Evolutionary conservation across 805 yeast species (phyloP), one percentile per base, ranked within the genome.

Genomic region (Wickerhamiella musiphila): DNA sequence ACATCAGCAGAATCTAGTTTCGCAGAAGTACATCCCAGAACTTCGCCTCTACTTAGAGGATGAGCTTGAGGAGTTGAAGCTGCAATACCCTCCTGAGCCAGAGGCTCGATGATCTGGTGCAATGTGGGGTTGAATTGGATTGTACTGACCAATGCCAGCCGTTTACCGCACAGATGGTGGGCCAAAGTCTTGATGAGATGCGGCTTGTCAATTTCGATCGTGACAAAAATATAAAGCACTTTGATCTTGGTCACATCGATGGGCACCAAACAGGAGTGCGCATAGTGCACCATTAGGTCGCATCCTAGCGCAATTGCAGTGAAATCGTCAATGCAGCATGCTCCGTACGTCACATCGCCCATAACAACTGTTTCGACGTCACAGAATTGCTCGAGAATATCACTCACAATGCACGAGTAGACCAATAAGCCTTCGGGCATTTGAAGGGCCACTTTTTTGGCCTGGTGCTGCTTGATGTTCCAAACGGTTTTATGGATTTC

Each of bases 341-440:
- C 98, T 26, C 98, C 98, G 48, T 90, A 90, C 0, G 95, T 81
- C 0, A 90, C 98, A 53, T 90, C 98, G 2, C 98, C 98, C 98
- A 90, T 90, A 2, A 86, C 90, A 1, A 90, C 61, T 0, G 84
- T 78, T 48, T 84, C 94, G 33, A 77, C 82, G 2, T 59, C 55
- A 51, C 95, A 84, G 45, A 90, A 86, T 53, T 84, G 94, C 48
- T 82, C 93, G 22, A 90, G 51, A 16, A 90, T 86, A 54, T 90
- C 98, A 4, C 93, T 67, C n/a, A 90, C 70, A 23, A 90, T 67
- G 38, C 93, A 63, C 1, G 95, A 74, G 50, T 84, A 90, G 1
- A 90, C 78, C 31, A 90, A 58, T 19, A 90, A 56, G 1, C 98
- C 98, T 54, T 90, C 98, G 2, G 98, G 98, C 94, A 90, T 79